These are phyloP conservation scores for Rhizopus sp. DNA, from an alignment of 371 early-diverging fungal species.

Conservation along the genomic window DNA sequence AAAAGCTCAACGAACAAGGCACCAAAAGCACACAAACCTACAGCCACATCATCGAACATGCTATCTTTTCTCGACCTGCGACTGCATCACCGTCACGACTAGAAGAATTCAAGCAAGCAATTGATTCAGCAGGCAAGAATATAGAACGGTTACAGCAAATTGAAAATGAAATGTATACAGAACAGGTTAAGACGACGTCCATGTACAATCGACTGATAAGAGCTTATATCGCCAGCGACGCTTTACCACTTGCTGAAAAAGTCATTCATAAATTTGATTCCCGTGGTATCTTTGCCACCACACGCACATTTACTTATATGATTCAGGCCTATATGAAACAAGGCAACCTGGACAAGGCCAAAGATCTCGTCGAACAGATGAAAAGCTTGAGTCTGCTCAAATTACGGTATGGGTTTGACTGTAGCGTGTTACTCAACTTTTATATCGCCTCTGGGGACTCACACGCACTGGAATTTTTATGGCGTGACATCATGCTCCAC, in stretches of 20 bases:
- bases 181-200: slow-evolving; percentile 19
- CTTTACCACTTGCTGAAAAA: slow-evolving; percentile 23
- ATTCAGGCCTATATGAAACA: slow-evolving; percentile 35
- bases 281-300: slow-evolving; percentile 32
- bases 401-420: slow-evolving; percentile 36
- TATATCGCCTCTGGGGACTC: slow-evolving; percentile 27
- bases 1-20: slow-evolving; percentile 34
- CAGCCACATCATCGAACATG: slow-evolving; percentile 46
- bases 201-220: slow-evolving; percentile 46
- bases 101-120: slow-evolving; percentile 21
- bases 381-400: slow-evolving; percentile 23
- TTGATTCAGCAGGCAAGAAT: slow-evolving; percentile 34
- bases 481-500: slow-evolving; percentile 37
- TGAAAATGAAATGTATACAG: slow-evolving; percentile 23
- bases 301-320: slow-evolving; percentile 39
- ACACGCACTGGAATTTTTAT: slow-evolving; percentile 43
- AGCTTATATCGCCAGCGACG: slow-evolving; percentile 26
- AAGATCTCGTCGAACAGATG: slow-evolving; percentile 30
- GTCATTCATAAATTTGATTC: slow-evolving; percentile 20
- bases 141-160: slow-evolving; percentile 17
- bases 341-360: slow-evolving; percentile 22
- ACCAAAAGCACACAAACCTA: slow-evolving; percentile 33
- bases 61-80: slow-evolving; percentile 21
- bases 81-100: slow-evolving; percentile 20
- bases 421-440: slow-evolving; percentile 30